These are phyloP conservation scores for Globisporangium abappressorium DNA, from an alignment of 352 stramenopile genomes.

Conservation along the genomic window DNA sequence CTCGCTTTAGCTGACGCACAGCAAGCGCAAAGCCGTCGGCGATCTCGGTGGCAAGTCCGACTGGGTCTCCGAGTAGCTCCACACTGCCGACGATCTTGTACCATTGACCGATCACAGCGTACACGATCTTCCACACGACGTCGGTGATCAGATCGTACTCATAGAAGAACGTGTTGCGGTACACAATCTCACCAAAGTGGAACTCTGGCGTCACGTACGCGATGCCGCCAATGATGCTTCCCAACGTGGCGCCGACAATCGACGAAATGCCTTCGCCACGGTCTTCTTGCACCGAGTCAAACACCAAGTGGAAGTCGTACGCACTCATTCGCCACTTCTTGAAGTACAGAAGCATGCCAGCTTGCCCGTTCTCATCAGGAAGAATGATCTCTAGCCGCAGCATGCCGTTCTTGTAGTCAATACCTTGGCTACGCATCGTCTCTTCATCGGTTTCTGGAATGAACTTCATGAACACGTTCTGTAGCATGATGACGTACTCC, in stretches of 20 bases:
- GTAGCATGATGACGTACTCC: slow-evolving; percentile 73
- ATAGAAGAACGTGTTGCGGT: slow-evolving; percentile 82
- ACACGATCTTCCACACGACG: slow-evolving; percentile 70
- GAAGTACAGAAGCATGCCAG: slow-evolving; percentile 80
- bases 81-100: slow-evolving; percentile 89
- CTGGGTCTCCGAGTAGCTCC: slow-evolving; percentile 79
- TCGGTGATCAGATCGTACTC: slow-evolving; percentile 80
- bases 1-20: slow-evolving; percentile 76
- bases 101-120: slow-evolving; percentile 78
- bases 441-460: slow-evolving; percentile 67
- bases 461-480: slow-evolving; percentile 75
- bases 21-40: slow-evolving; percentile 81
- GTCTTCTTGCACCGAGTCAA: slow-evolving; percentile 80
- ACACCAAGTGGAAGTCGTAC: slow-evolving; percentile 80
- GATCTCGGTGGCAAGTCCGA: slow-evolving; percentile 83
- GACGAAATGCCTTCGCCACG: slow-evolving; percentile 73
- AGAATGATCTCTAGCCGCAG: slow-evolving; percentile 48
- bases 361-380: slow-evolving; percentile 41
- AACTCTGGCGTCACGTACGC: slow-evolving; percentile 84
- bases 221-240: slow-evolving; percentile 87
- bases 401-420: slow-evolving; percentile 63
- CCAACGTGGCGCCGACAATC: slow-evolving; percentile 77
- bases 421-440: slow-evolving; percentile 49
- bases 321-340: slow-evolving; percentile 67
- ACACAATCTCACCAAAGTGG: slow-evolving; percentile 66